These are phyloP conservation scores for apple (Malus domestica) DNA, from an alignment of 306 rosid species.

Conservation along the genomic window ASM211411v1 NC_041795.1:24299001-24299500, in stretches of 20 bases:
- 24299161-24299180: background rate
- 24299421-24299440: too few species aligned
- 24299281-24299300: too few species aligned
- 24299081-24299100: background rate
- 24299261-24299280: background rate
- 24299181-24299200: background rate
- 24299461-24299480: too few species aligned
- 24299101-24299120: background rate
- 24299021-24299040: background rate
- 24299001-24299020: background rate
- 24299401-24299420: too few species aligned
- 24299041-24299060: background rate
- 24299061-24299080: background rate
- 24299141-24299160: background rate
- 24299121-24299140: background rate
- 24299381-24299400: too few species aligned
- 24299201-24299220: background rate
- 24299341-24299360: too few species aligned
- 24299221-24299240: background rate
- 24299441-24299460: too few species aligned
- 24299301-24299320: too few species aligned
- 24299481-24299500: too few species aligned
- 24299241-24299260: background rate
- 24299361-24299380: too few species aligned
- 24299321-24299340: too few species aligned